phyloP scores from a whole-genome alignment of 2,329 filamentous ascomycete species.

The Fusarium transvaalense region DNA sequence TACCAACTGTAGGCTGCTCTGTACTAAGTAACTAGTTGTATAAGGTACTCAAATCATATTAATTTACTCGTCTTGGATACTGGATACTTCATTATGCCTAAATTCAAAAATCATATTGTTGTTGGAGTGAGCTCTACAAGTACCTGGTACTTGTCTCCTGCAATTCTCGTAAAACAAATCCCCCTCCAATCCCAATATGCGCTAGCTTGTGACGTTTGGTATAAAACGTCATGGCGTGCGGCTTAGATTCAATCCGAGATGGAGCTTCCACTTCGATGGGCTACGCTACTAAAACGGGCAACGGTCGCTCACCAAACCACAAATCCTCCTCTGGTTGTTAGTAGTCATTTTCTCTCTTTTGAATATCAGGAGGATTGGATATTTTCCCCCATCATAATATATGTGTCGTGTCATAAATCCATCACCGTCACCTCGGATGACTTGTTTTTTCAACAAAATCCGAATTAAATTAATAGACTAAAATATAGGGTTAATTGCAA shows the following conservation, averaged over 20 bases:
- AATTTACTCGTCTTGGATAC: neutral
- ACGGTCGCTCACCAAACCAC: constrained; percentile 12
- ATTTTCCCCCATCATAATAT: neutral
- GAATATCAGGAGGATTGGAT: neutral
- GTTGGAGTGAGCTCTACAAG: constrained; percentile 2
- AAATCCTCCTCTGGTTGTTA: neutral
- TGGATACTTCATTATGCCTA: neutral
- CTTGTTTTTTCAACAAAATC: neutral
- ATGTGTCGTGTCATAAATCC: neutral
- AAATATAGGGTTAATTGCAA: neutral
- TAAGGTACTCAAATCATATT: neutral
- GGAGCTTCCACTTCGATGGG: constrained; percentile 17
- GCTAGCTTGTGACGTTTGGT: constrained; percentile 28
- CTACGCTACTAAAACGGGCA: constrained; percentile 26
- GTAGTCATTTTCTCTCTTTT: neutral
- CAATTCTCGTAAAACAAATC: constrained; percentile 41
- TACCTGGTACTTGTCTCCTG: constrained; percentile 35
- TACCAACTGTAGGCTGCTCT: neutral
- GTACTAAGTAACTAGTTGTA: neutral
- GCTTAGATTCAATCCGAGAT: constrained; percentile 38
- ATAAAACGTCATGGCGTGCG: constrained; percentile 43
- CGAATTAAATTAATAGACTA: neutral
- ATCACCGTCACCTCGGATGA: neutral
- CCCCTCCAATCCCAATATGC: constrained; percentile 12
- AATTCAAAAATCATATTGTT: neutral